Evolutionary conservation across 768 basidiomycete species (phyloP).

Genomic region (Tylopilus sp.): DNA sequence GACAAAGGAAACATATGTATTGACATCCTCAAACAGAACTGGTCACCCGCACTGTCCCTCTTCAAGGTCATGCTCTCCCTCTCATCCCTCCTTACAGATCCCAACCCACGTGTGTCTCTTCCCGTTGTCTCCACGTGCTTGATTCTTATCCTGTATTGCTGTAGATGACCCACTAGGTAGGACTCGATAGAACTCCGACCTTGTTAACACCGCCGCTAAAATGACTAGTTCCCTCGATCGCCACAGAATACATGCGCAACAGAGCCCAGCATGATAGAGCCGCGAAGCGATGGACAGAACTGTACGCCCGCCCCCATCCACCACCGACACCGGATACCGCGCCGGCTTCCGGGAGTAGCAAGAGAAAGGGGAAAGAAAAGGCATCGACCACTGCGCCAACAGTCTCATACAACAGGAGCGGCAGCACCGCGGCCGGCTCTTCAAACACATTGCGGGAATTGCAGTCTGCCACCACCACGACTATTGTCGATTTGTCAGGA

Average conservation of each 20-base stretch:
- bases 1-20: conserved; percentile 79
- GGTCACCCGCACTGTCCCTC: conserved; percentile 91
- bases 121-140: neutral
- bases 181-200: conserved; percentile 5
- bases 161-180: conserved; percentile 71
- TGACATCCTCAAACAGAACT: conserved; percentile 89
- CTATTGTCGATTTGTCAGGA: conserved; percentile 33
- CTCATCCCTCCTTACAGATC: conserved; percentile 89
- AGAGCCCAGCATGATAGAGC: conserved; percentile 71
- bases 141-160: conserved; percentile 8
- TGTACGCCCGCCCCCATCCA: conserved; percentile 57
- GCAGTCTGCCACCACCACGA: conserved; percentile 21
- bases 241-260: conserved; percentile 62
- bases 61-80: conserved; percentile 95
- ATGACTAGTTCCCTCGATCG: conserved; percentile 61
- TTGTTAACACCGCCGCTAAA: neutral
- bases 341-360: conserved; percentile 1
- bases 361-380: conserved; percentile 38
- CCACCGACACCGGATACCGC: conserved; percentile 14
- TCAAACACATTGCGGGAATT: conserved; percentile 14
- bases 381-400: conserved; percentile 7
- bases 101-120: conserved; percentile 75
- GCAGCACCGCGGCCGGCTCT: conserved; percentile 1
- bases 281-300: conserved; percentile 73
- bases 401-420: conserved; percentile 6